A percentile compares a stretch with the other conserved stretches of the same genome.
These are phyloP conservation scores for Claviceps humidiphila DNA, from an alignment of 2,329 filamentous ascomycete genomes.

Conservation along the genomic window DNA sequence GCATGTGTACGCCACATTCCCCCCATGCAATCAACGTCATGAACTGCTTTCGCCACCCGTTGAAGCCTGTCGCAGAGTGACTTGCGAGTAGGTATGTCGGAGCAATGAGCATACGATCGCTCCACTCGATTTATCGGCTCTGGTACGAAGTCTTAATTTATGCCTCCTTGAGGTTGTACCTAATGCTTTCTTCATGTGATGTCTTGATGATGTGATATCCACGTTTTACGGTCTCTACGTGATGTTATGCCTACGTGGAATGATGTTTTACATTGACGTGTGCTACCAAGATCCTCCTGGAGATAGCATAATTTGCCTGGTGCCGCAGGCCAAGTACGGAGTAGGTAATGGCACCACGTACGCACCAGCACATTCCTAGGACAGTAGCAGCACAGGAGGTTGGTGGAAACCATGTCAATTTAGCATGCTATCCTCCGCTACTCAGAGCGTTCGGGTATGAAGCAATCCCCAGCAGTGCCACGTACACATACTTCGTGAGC, in stretches of 20 bases:
- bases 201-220: too few relatives aligned
- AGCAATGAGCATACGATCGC: too few relatives aligned
- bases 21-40: neutral
- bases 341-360: neutral
- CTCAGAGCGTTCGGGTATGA: slow-evolving; percentile 43
- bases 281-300: too few relatives aligned
- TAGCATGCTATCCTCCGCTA: slow-evolving; percentile 38
- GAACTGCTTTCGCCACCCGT: neutral
- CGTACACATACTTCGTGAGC: slow-evolving; percentile 49
- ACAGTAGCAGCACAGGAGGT: neutral
- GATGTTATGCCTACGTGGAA: too few relatives aligned
- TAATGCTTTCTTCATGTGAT: too few relatives aligned
- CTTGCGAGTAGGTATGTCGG: neutral
- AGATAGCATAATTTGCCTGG: too few relatives aligned
- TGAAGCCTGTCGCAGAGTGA: neutral
- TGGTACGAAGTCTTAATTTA: too few relatives aligned
- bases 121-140: too few relatives aligned
- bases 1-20: too few relatives aligned
- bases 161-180: too few relatives aligned
- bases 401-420: slow-evolving; percentile 44
- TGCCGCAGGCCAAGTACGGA: neutral
- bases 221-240: too few relatives aligned
- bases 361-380: neutral
- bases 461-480: slow-evolving; percentile 50
- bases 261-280: too few relatives aligned